Conservation (phyloP, 176 grass and related monocot species). For the Cymbopogon citratus region DNA sequence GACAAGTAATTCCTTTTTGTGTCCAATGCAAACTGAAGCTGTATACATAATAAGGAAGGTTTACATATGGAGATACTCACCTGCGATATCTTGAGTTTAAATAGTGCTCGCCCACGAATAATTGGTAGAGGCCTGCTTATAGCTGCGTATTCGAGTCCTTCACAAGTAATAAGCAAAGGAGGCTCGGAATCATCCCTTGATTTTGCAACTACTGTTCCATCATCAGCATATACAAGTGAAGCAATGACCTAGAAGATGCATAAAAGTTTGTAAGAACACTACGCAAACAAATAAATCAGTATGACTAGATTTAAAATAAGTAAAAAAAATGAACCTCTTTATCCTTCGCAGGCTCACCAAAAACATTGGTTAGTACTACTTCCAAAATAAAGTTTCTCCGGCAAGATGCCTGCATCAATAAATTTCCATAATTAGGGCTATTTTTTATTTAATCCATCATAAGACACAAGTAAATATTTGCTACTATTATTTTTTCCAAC, state of each 20-base stretch:
- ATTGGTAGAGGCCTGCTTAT: slow-evolving; percentile 63
- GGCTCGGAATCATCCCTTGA: slow-evolving; percentile 83
- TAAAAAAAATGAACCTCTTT: slow-evolving; percentile 47
- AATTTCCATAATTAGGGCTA: slow-evolving; percentile 1
- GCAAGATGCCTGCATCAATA: slow-evolving; percentile 74
- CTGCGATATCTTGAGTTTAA: slow-evolving; percentile 97
- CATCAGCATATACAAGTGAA: slow-evolving; percentile 87
- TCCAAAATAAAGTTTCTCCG: slow-evolving; percentile 86
- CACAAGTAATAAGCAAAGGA: slow-evolving; percentile 69
- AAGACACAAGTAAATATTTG: neutral
- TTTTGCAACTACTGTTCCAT: slow-evolving; percentile 72
- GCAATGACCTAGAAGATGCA: slow-evolving; percentile 64
- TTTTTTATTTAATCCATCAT: neutral
- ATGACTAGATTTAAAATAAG: slow-evolving; percentile 12
- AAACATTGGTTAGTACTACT: slow-evolving; percentile 60
- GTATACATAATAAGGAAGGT: neutral
- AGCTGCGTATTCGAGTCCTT: slow-evolving; percentile 88
- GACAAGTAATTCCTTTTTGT: neutral
- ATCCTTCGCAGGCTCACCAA: slow-evolving; percentile 62
- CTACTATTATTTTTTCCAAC: slow-evolving; percentile 3
- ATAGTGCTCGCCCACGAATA: slow-evolving; percentile 61
- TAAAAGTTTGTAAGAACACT: slow-evolving; percentile 19
- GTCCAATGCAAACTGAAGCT: neutral
- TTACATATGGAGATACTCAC: slow-evolving; percentile 36
- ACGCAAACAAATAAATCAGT: slow-evolving; percentile 23